Evolutionary conservation across 164 flowering plant genomes (phyloP), one percentile per base, ranked within the genome.

Genomic region (Saururus chinensis): DNA sequence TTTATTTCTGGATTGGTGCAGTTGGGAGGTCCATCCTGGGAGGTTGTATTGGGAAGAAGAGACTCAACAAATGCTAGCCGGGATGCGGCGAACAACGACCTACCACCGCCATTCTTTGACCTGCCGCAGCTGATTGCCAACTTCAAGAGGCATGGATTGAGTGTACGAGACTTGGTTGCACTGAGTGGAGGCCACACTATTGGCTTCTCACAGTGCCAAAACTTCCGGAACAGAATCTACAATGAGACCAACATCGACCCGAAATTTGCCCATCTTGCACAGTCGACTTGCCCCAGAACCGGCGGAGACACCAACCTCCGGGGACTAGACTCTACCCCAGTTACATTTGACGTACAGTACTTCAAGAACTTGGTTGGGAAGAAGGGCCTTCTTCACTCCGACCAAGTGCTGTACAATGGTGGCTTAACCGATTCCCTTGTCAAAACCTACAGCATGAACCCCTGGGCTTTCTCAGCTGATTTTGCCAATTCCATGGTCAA

Each of bases 1-100:
- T 30, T 30, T 30, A 6, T 30, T 30, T n/a, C n/a, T 2, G 37
- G 2, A 30, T 19, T 10, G 22, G 11, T 53, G 23, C 66, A 87
- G 91, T 84, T 87, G 22, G 87, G 87, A 64, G 95, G 95, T 19
- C 89, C 89, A 11, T 60, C 19, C 7, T 87, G 95, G 95, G 49
- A 75, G 19, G 95, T 87, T 13, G 79, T 74, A 57, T 75, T 85
- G 0, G 95, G 95, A 60, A 79, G 95, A 73, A 76, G 89, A 69
- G 95, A 87, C 62, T 72, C 91, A 0, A 78, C 65, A 48, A 87
- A 87, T 1, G 85, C 95, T 1, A 87, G 86, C 78, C 77, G 53
- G 9, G 57, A 77, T 0, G 85, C 81, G 7, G 92, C 89, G 1
- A 85, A 84, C 57, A 80, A 20, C 40, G 51, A 77, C 71, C 82